Evolutionary conservation across 345 rosid genomes (phyloP).

Genomic region (Camelina laxa): DNA sequence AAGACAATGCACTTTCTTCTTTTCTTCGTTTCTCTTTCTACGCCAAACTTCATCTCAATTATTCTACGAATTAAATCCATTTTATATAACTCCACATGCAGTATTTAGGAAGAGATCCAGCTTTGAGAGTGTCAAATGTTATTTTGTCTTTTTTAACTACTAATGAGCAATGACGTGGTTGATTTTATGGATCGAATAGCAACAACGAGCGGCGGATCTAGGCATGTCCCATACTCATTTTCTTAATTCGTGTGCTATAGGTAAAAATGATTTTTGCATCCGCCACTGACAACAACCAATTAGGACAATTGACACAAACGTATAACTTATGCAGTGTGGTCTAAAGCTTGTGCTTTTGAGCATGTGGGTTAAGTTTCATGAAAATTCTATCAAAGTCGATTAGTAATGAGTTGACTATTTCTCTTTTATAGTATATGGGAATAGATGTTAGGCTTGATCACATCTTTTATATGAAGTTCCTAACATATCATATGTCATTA

Average conservation of each 20-base stretch:
- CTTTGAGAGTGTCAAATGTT: not conserved
- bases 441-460: not conserved
- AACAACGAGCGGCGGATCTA: too few species aligned
- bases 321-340: not conserved
- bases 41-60: conserved; percentile 34
- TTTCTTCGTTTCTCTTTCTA: conserved; percentile 20
- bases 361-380: not conserved
- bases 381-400: not conserved
- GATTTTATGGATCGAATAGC: not conserved
- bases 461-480: not conserved
- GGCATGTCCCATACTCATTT: too few species aligned
- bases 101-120: not conserved
- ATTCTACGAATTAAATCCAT: conserved; percentile 22
- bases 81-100: not conserved
- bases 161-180: not conserved
- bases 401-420: not conserved
- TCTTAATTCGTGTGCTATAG: too few species aligned
- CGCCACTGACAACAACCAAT: too few species aligned
- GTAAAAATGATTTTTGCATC: too few species aligned
- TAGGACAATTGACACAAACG: not conserved
- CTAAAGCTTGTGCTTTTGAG: not conserved
- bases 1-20: conserved; percentile 36
- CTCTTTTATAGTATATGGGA: not conserved
- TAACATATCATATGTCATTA: not conserved
- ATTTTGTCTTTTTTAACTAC: not conserved